These are phyloP conservation scores for Batkoa obscura DNA, from an alignment of 371 early-diverging fungal species.

Conservation along the genomic window DNA sequence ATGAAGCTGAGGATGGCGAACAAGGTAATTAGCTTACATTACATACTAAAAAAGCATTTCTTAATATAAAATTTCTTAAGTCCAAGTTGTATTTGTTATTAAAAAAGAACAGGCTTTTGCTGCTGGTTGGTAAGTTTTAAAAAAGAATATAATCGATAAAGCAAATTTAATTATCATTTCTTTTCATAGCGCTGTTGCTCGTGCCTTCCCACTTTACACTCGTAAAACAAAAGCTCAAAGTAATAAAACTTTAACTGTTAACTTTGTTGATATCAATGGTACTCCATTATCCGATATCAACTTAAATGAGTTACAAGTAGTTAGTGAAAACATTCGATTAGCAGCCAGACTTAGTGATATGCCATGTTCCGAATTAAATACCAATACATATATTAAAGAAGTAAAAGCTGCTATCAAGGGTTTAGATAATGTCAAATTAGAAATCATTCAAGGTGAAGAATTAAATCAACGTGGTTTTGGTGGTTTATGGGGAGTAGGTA, in stretches of 20 bases:
- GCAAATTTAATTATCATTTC: neutral
- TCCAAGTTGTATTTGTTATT: neutral
- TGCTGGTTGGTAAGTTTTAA: slow-evolving; percentile 1
- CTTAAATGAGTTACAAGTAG: neutral
- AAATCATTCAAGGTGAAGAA: neutral
- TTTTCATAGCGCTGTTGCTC: neutral
- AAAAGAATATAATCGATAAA: neutral
- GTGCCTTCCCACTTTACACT: neutral
- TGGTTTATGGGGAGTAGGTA: slow-evolving; percentile 5
- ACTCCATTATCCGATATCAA: neutral
- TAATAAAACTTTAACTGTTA: neutral
- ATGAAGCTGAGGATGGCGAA: neutral
- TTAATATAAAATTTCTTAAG: neutral
- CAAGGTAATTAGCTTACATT: neutral
- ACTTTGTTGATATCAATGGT: neutral
- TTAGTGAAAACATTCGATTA: neutral
- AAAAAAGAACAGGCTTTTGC: neutral
- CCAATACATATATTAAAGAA: neutral
- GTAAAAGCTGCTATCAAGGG: neutral
- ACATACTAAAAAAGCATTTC: too few species aligned
- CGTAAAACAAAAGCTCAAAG: neutral
- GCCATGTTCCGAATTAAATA: neutral
- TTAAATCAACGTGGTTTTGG: neutral
- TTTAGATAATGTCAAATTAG: neutral
- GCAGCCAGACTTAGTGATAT: neutral